phyloP scores from a whole-genome alignment of 2,329 filamentous ascomycete genomes.

The Neonectria faginata region DNA sequence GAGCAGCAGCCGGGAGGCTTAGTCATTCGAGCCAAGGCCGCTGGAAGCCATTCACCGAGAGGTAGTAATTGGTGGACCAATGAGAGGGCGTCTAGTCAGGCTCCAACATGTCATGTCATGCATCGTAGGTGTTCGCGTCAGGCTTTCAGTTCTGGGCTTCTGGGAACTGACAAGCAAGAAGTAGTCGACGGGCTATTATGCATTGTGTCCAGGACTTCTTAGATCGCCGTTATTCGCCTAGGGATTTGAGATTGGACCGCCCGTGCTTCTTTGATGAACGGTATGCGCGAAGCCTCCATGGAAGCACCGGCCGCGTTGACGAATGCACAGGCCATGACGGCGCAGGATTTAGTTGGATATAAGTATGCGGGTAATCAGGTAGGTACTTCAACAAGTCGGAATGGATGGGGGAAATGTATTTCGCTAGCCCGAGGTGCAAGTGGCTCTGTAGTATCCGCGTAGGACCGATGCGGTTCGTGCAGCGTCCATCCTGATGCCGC shows the following conservation, averaged over 20 bases:
- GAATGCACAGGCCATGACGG: neutral
- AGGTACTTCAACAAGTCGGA: neutral
- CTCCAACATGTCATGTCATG: neutral
- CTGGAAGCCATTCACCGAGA: neutral
- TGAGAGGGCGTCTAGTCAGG: neutral
- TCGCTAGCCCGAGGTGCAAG: neutral
- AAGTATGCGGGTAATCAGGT: neutral
- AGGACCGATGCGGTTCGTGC: slow-evolving; percentile 1
- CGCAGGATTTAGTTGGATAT: neutral
- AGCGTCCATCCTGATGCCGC: neutral
- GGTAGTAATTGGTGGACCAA: neutral
- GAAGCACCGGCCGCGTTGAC: neutral
- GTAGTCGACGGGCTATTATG: neutral
- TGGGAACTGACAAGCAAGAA: neutral
- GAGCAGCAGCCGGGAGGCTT: slow-evolving; percentile 21
- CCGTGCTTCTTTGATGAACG: slow-evolving; percentile 3
- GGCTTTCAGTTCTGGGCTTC: neutral
- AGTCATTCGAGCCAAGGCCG: slow-evolving; percentile 11
- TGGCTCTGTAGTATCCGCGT: neutral
- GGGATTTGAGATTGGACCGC: slow-evolving; percentile 7
- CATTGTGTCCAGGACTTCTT: neutral
- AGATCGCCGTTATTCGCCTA: neutral
- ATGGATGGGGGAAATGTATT: neutral
- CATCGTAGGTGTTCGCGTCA: neutral
- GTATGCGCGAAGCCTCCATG: slow-evolving; percentile 1